Conservation (phyloP, 2,329 filamentous ascomycete species). For the Magnaporthales sp. region DNA sequence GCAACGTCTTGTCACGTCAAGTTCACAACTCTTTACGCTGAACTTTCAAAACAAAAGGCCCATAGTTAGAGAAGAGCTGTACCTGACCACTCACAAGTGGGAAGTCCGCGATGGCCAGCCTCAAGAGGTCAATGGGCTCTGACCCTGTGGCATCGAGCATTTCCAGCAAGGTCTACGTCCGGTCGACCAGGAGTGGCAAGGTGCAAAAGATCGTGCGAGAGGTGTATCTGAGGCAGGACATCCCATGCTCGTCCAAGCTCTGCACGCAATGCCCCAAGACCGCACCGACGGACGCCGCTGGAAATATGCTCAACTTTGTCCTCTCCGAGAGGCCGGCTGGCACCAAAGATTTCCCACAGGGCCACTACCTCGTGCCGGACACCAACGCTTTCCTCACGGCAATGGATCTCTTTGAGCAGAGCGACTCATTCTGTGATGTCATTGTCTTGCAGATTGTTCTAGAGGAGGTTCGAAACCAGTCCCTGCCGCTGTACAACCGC, state of each 20-base stretch:
- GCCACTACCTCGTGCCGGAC: slow-evolving; percentile 91
- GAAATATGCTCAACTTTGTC: slow-evolving; percentile 71
- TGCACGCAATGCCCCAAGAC: slow-evolving; percentile 67
- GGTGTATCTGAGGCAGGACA: slow-evolving; percentile 91
- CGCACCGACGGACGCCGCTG: slow-evolving; percentile 71
- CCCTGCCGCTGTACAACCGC: slow-evolving; percentile 88
- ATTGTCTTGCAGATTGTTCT: slow-evolving; percentile 92
- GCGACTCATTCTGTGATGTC: slow-evolving; percentile 91
- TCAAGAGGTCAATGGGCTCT: slow-evolving; percentile 47
- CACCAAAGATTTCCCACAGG: slow-evolving; percentile 72
- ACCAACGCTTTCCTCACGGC: slow-evolving; percentile 92
- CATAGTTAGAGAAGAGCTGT: neutral
- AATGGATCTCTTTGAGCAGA: slow-evolving; percentile 95
- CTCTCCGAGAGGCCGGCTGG: slow-evolving; percentile 83
- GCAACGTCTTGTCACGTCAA: neutral
- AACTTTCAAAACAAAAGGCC: neutral
- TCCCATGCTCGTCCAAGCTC: slow-evolving; percentile 89
- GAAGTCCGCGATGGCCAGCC: slow-evolving; percentile 46
- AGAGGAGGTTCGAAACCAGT: slow-evolving; percentile 90
- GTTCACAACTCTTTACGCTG: neutral
- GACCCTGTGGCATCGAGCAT: slow-evolving; percentile 61
- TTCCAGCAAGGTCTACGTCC: slow-evolving; percentile 91
- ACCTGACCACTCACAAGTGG: neutral
- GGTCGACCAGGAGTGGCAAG: slow-evolving; percentile 91
- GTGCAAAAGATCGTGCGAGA: slow-evolving; percentile 98